Base-by-base conservation (phyloP, 1,284 basidiomycete genomes). In the Thelephora terrestris region DNA sequence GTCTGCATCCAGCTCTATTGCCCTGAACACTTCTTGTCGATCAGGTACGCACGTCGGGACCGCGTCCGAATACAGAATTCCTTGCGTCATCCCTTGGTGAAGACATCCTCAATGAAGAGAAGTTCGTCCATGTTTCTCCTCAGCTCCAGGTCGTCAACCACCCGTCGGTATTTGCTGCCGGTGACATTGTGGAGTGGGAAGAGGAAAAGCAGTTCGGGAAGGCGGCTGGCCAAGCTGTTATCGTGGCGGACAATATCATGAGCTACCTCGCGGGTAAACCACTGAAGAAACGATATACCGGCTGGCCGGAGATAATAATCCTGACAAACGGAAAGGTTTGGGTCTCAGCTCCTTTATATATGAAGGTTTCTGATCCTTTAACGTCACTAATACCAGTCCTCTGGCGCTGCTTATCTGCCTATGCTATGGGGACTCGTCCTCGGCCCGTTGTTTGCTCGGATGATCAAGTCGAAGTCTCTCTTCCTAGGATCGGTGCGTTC, bases 121-220 rank as follows among this genome's bases (percentile, higher is more conserved):
- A 71, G 16, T 64, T 57, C 43, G 63, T 78, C 45, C 68, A 67
- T 48, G 65, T 77, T 12, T 58, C 61, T 18, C 64, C 69, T 1
- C 75, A 74, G 0, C 59, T 79, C 5, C 74, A 76, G 52, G 53
- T 76, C 5, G 48, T 54, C 18, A 56, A 57, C 3, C 58, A 72
- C 54, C 60, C 69, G 0, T 60, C 62, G 25, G 71, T 78, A 21
- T 76, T 76, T 50, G 74, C 73, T 2, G 64, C 59, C 3, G 75
- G 76, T 7, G 76, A 78, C 55, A 64, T 71, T 25, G 69, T 75
- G 42, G 70, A 74, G 24, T 71, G 68, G 67, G 47, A 63, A 1
- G 77, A 78, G 55, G 69, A 74, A 49, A 76, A 76, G 50, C 71
- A 74, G 51, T 58, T 66, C 0, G 60, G 61, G 17, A 78, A 78